Evolutionary conservation across 1,284 basidiomycete genomes (phyloP).

Genomic region (Sanghuangporus baumii): DNA sequence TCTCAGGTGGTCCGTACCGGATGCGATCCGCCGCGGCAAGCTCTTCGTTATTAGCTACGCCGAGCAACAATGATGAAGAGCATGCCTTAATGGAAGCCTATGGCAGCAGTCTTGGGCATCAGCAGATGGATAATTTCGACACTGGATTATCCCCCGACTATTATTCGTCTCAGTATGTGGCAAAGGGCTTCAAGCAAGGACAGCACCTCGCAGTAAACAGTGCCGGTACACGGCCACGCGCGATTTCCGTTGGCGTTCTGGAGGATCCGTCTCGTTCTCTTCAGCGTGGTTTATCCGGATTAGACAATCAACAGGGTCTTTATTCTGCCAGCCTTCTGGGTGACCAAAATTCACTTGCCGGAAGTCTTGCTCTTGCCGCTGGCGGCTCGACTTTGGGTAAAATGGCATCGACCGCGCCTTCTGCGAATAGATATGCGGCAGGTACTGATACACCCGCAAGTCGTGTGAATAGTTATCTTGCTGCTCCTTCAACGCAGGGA

Average conservation of each 20-base stretch:
- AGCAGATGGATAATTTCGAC: constrained; percentile 57
- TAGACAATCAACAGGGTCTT: constrained; percentile 46
- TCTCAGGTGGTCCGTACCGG: constrained; percentile 72
- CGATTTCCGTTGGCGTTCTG: constrained; percentile 88
- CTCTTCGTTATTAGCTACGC: constrained; percentile 50
- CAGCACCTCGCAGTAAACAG: constrained; percentile 54
- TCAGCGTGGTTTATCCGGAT: constrained; percentile 57
- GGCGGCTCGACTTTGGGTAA: constrained; percentile 59
- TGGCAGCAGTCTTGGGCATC: constrained; percentile 44
- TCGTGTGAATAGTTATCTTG: constrained; percentile 60
- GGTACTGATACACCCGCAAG: constrained; percentile 37
- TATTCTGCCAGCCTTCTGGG: constrained; percentile 37
- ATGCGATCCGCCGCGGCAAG: constrained; percentile 49
- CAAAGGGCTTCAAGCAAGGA: constrained; percentile 66
- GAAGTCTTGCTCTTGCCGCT: constrained; percentile 37
- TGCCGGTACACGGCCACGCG: constrained; percentile 59
- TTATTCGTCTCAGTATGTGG: constrained; percentile 51
- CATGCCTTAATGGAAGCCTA: constrained; percentile 65
- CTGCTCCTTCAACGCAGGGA: constrained; percentile 57
- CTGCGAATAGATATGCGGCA: constrained; percentile 64
- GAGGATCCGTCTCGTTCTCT: constrained; percentile 67
- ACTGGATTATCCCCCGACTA: constrained; percentile 42
- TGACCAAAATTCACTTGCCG: constrained; percentile 20
- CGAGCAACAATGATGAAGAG: constrained; percentile 59
- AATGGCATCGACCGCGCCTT: constrained; percentile 37